These are phyloP conservation scores for Mycena floridula DNA, from an alignment of 768 basidiomycete species.

Conservation along the genomic window DNA sequence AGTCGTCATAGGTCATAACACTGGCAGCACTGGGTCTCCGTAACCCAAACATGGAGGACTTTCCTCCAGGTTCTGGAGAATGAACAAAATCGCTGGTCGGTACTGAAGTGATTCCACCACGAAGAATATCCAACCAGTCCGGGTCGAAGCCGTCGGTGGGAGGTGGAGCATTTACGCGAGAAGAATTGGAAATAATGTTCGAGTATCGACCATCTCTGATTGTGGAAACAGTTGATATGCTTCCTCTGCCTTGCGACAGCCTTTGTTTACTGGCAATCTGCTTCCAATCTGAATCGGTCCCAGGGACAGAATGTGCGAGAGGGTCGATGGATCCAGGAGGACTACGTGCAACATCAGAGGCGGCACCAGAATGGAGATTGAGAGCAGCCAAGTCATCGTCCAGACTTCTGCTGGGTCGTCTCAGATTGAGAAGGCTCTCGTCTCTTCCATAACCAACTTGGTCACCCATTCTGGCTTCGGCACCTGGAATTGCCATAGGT, in stretches of 20 bases:
- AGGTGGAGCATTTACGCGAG: slow-evolving; percentile 1
- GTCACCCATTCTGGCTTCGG: slow-evolving; percentile 12
- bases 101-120: slow-evolving; percentile 24
- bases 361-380: neutral
- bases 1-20: slow-evolving; percentile 27
- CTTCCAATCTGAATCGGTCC: slow-evolving; percentile 53
- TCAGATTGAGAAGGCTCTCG: slow-evolving; percentile 50
- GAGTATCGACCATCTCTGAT: slow-evolving; percentile 5
- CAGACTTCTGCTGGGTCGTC: slow-evolving; percentile 55
- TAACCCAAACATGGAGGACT: neutral
- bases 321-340: slow-evolving; percentile 9
- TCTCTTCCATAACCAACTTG: slow-evolving; percentile 41
- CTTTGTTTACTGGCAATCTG: slow-evolving; percentile 36
- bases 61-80: neutral
- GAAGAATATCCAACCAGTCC: slow-evolving; percentile 27
- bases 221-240: slow-evolving; percentile 2
- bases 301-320: slow-evolving; percentile 28
- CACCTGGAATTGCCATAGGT: slow-evolving; percentile 54
- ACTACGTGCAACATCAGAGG: neutral
- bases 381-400: slow-evolving; percentile 36
- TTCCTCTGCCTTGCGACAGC: neutral
- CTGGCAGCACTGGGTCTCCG: slow-evolving; percentile 37
- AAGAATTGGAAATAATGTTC: neutral
- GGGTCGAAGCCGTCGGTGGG: slow-evolving; percentile 38
- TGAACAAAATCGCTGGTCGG: slow-evolving; percentile 21